Evolutionary conservation across 495 filamentous ascomycete genomes (phyloP), one percentile per base, ranked within the genome.

Genomic region (Poronia punctata): DNA sequence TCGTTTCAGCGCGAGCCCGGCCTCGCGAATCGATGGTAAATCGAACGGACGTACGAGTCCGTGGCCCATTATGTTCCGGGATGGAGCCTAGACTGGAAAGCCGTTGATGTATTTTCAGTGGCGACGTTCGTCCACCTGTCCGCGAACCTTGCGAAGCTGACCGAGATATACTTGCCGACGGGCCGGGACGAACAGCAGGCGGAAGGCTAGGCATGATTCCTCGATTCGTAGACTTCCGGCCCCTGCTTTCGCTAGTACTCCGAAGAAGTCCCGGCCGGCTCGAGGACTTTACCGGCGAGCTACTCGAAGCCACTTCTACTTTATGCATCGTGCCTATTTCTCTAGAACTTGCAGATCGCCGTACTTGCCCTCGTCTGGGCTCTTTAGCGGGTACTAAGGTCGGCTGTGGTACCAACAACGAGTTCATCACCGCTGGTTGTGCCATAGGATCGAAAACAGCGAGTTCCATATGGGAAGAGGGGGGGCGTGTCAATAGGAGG

Each of bases 21-120:
- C 84, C 84, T 50, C 78, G 79, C 24, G 74, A 68, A 52, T 84
- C 84, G 48, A 89, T 84, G 8, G 69, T 79, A 38, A 89, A 78
- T 23, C 76, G 78, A 4, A 87, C 76, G 42, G 71, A 66, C 3
- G 75, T 71, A 27, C 74, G 68, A 36, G 69, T 65, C 25, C 63
- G 49, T 18, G 71, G 61, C 0, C 55, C 44, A n/a, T 49, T 42
- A 3, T 59, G 49, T 49, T 77, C 73, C 1, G 70, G 70, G 29
- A 77, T 77, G 2, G 71, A 71, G 7, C 61, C 62, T 11, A 77
- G 52, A 46, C 69, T 72, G 11, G 64, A 48, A 4, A 68, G 48
- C 20, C 70, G 66, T 24, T 59, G 64, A n/a, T 68, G 62, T 19
- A 50, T 61, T 49, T 73, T 78, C 2, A 71, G 42, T 11, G 74